These are phyloP conservation scores for Fistulifera solaris DNA, from an alignment of 108 stramenopile species.

Conservation along the genomic window DNA sequence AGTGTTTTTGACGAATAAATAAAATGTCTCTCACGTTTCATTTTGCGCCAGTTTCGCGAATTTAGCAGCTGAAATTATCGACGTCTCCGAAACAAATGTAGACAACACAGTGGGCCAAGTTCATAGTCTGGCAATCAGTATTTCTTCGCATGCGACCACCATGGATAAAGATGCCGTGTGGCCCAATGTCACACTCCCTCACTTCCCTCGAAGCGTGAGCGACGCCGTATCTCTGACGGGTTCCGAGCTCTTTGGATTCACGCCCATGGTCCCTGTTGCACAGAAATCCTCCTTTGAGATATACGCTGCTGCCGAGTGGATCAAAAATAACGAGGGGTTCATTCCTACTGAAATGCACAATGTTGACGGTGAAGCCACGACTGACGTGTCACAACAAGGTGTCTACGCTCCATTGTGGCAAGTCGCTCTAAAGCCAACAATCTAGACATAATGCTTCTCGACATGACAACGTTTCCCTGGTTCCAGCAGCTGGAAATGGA, in stretches of 20 bases:
- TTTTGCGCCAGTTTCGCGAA: slow-evolving; percentile 14
- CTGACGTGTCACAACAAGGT: neutral
- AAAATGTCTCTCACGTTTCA: neutral
- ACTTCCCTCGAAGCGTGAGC: slow-evolving; percentile 12
- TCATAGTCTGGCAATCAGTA: slow-evolving; percentile 23
- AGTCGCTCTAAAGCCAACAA: neutral
- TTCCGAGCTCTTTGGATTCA: neutral
- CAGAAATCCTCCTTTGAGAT: neutral
- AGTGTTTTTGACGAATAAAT: neutral
- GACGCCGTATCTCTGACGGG: neutral
- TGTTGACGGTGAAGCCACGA: slow-evolving; percentile 1
- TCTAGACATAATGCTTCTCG: neutral
- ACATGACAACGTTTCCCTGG: neutral
- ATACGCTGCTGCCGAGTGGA: neutral
- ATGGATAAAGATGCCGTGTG: slow-evolving; percentile 13
- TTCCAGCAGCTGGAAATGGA: neutral
- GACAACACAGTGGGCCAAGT: slow-evolving; percentile 9
- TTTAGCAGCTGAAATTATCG: slow-evolving; percentile 9
- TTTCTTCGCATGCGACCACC: slow-evolving; percentile 24
- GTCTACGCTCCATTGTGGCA: slow-evolving; percentile 1
- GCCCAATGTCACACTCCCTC: slow-evolving; percentile 47
- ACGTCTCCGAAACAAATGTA: slow-evolving; percentile 6
- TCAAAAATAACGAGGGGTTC: neutral
- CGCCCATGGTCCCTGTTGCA: neutral
- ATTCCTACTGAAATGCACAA: neutral